A percentile compares a stretch with the other conserved stretches of the same genome.
phyloP scores from a whole-genome alignment of 2,329 filamentous ascomycete species.

The Didymella glomerata region DNA sequence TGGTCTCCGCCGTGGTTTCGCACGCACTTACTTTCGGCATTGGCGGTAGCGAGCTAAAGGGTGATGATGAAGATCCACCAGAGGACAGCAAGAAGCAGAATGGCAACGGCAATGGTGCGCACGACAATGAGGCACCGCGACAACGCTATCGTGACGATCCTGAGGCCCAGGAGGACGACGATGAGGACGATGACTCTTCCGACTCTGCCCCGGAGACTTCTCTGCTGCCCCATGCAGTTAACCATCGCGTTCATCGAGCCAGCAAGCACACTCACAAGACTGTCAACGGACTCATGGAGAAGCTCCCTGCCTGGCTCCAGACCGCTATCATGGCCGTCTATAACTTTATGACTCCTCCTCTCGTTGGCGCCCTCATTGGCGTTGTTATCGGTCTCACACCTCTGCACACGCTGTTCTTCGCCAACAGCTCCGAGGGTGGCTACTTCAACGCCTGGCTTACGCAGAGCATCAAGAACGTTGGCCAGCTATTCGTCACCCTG shows the following conservation, averaged over 20 bases:
- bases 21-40: conserved; percentile 71
- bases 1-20: conserved; percentile 70
- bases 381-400: conserved; percentile 68
- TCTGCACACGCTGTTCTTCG: conserved; percentile 70
- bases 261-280: conserved; percentile 45
- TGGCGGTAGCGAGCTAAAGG: conserved; percentile 66
- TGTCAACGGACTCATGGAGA: conserved; percentile 13
- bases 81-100: conserved; percentile 39
- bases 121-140: background rate
- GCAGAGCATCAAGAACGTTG: conserved; percentile 67
- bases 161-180: conserved; percentile 33
- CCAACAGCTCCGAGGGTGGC: conserved; percentile 64
- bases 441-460: conserved; percentile 74
- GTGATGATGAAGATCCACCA: conserved; percentile 50
- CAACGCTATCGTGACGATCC: conserved; percentile 22
- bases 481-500: conserved; percentile 69
- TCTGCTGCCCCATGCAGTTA: conserved; percentile 57
- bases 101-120: conserved; percentile 7
- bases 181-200: conserved; percentile 33
- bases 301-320: conserved; percentile 51
- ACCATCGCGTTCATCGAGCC: conserved; percentile 46
- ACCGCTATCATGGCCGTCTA: conserved; percentile 54
- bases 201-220: conserved; percentile 54
- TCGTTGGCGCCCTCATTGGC: conserved; percentile 68
- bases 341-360: conserved; percentile 67